Base-by-base conservation (phyloP, 1,284 basidiomycete species). In the Anthracocystis walkeri region DNA sequence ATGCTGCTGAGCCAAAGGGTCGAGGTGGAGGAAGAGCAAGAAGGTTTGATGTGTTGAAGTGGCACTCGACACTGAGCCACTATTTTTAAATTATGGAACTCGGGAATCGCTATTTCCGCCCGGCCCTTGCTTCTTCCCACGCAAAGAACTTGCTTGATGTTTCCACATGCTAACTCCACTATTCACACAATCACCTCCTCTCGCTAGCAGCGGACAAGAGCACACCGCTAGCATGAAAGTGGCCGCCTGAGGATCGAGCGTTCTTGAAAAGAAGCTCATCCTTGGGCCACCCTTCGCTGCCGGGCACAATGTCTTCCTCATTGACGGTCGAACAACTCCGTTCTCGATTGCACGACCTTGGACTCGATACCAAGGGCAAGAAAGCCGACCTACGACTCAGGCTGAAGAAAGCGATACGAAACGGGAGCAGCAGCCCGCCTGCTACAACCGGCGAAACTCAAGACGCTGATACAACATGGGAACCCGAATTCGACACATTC, bases 401-500 rank as follows among this genome's bases (percentile, higher is more conserved):
- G 11, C 70, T 82, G 33, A 60, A 63, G 16, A 76, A 68, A 21
- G 77, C 77, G 21, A 38, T 67, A 23, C 60, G 70, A 4, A 60
- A 65, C 11, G 63, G 55, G 16, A 72, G 61, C 61, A 45, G 20
- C n/a, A 67, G 60, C 21, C 58, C 55, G 1, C 42, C 58, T 1
- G 12, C 41, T 21, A 29, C 59, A 29, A 1, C 35, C 45, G 7
- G 14, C 23, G 42, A 54, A 1, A 16, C 51, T 4, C 51, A 45
- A 8, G 23, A 18, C 16, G n/a, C 46, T 1, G 40, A 46, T n/a
- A 29, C 46, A 23, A 35, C 20, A 29, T 75, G 78, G 79, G 53
- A 54, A 31, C 75, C 78, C 48, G 54, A 67, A 27, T 86, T 85
- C 66, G 82, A 85, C 49, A 81, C 84, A 2, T 88, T 86, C 75